These are phyloP conservation scores for Lipomyces lipofer DNA, from an alignment of 805 yeast genomes.

Conservation along the genomic window DNA sequence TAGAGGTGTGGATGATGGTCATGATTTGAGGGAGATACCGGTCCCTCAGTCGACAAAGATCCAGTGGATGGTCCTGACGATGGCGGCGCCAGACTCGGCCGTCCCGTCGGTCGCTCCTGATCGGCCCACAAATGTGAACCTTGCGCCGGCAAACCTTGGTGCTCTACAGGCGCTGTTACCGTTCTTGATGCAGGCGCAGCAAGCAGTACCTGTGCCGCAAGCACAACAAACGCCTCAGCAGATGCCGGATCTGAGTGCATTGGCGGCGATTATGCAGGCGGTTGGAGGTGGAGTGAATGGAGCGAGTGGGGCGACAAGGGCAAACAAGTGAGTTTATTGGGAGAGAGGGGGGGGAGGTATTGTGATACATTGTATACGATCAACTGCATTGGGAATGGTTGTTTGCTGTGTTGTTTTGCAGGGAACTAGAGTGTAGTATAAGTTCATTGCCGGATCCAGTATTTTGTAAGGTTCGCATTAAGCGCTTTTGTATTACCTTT, in stretches of 20 bases:
- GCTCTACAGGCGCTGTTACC: conserved; percentile 19
- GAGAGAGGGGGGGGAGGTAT: too few relatives aligned
- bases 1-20: not conserved
- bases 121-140: not conserved
- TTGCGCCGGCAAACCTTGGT: not conserved
- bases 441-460: too few relatives aligned
- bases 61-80: conserved; percentile 9
- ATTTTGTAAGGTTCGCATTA: too few relatives aligned
- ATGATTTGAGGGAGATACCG: conserved; percentile 7
- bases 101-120: not conserved
- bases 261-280: conserved; percentile 24
- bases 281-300: conserved; percentile 16
- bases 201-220: not conserved
- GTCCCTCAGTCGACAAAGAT: conserved; percentile 14
- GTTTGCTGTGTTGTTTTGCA: too few relatives aligned
- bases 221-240: conserved; percentile 1
- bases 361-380: too few relatives aligned
- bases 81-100: not conserved
- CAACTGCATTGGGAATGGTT: too few relatives aligned
- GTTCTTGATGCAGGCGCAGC: conserved; percentile 6
- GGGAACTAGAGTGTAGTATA: too few relatives aligned
- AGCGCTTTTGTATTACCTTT: too few relatives aligned
- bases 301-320: too few relatives aligned
- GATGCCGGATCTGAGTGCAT: conserved; percentile 7
- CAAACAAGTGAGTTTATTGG: too few relatives aligned